Evolutionary conservation across 441 rosid species (phyloP).

Genomic region (Gossypium laxum): DNA sequence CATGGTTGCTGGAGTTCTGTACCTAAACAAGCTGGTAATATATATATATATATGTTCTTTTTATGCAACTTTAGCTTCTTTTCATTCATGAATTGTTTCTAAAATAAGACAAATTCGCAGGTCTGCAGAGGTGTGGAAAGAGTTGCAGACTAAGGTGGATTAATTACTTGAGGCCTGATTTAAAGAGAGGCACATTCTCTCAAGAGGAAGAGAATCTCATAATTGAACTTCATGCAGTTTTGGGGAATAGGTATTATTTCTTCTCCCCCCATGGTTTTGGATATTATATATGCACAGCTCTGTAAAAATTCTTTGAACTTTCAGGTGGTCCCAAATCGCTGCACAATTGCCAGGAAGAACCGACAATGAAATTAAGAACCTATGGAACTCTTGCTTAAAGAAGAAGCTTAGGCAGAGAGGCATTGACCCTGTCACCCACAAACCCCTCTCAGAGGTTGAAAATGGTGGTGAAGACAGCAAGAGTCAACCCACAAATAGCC

Average conservation of each 20-base stretch:
- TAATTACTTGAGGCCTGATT: conserved; percentile 80
- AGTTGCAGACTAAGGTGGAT: conserved; percentile 86
- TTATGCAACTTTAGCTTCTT: not conserved
- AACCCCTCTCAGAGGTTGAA: conserved; percentile 54
- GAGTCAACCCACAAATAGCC: conserved; percentile 20
- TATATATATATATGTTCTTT: not conserved
- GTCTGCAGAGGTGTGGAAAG: conserved; percentile 77
- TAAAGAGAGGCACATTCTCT: conserved; percentile 77
- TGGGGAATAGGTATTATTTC: conserved; percentile 52
- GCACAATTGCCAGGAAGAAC: conserved; percentile 83
- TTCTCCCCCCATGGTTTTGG: not conserved
- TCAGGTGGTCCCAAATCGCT: conserved; percentile 96
- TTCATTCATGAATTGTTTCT: not conserved
- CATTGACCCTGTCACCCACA: conserved; percentile 88
- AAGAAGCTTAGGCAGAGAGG: conserved; percentile 81
- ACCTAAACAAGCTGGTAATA: conserved; percentile 46
- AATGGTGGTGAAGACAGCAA: conserved; percentile 30
- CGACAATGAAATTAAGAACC: conserved; percentile 87
- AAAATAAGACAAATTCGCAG: conserved; percentile 21
- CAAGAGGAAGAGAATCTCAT: conserved; percentile 65
- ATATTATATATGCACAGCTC: not conserved
- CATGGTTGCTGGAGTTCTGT: conserved; percentile 60
- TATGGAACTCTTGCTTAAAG: conserved; percentile 86
- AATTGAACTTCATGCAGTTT: conserved; percentile 61
- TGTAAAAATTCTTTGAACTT: not conserved